A percentile compares a stretch with the other conserved stretches of the same genome.
Evolutionary conservation across 2,329 filamentous ascomycete species (phyloP).

Genomic region (Aciculosporium take): DNA sequence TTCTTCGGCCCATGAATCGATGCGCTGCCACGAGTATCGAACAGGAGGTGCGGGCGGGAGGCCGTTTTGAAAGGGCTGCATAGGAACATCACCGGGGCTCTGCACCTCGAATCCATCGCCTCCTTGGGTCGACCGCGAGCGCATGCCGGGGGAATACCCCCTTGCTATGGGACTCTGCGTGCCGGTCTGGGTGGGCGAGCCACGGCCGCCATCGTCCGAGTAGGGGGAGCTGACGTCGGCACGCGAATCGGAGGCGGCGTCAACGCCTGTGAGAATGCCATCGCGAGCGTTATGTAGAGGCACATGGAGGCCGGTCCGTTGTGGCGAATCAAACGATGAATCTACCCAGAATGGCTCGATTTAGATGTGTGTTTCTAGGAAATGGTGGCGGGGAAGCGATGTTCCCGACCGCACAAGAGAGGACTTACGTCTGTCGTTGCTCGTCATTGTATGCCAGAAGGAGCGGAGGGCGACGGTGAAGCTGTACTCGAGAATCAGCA

Average conservation of each 20-base stretch:
- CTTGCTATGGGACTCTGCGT: conserved; percentile 36
- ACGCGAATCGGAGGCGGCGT: conserved; percentile 79
- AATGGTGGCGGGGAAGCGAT: neutral
- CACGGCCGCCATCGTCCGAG: conserved; percentile 51
- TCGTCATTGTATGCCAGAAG: conserved; percentile 89
- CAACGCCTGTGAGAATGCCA: conserved; percentile 71
- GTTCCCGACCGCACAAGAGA: neutral
- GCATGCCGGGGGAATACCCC: conserved; percentile 81
- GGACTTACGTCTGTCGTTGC: conserved; percentile 51
- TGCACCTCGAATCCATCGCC: conserved; percentile 56
- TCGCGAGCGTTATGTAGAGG: conserved; percentile 72
- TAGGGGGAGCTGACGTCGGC: conserved; percentile 70
- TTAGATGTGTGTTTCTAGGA: neutral
- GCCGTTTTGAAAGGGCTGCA: conserved; percentile 91
- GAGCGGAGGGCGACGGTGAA: conserved; percentile 64
- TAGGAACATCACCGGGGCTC: conserved; percentile 72
- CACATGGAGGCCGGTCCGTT: conserved; percentile 79
- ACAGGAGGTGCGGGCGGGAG: conserved; percentile 80
- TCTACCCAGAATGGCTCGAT: conserved; percentile 36
- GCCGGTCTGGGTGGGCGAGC: conserved; percentile 38
- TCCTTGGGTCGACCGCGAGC: conserved; percentile 59
- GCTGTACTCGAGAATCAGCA: conserved; percentile 22
- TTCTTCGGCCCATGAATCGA: conserved; percentile 86
- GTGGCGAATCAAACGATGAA: conserved; percentile 84
- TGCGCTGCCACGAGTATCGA: conserved; percentile 80